phyloP scores from a whole-genome alignment of 768 basidiomycete genomes.

The Boletellus sp. region DNA sequence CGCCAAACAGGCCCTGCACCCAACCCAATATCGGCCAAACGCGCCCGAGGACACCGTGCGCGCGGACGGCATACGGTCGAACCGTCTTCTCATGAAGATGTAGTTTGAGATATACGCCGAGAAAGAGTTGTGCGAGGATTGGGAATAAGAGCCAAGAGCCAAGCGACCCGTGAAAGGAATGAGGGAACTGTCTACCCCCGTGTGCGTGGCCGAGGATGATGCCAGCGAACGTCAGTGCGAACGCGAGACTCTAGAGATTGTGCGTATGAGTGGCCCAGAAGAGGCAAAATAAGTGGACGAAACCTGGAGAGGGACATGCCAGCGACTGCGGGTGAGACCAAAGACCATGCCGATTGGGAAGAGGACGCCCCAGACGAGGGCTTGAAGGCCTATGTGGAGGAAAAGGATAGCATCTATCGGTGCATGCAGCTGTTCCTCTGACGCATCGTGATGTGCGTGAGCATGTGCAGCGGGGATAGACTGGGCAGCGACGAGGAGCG shows the following conservation, averaged over 20 bases:
- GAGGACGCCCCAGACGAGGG: constrained; percentile 75
- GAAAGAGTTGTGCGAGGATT: constrained; percentile 57
- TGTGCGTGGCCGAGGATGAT: constrained; percentile 87
- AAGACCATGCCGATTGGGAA: constrained; percentile 85
- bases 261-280: not conserved
- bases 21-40: constrained; percentile 82
- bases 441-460: constrained; percentile 58
- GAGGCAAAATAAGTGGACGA: not conserved
- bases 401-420: constrained; percentile 77
- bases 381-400: constrained; percentile 81
- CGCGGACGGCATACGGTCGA: constrained; percentile 65
- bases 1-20: constrained; percentile 87
- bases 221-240: constrained; percentile 67
- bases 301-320: constrained; percentile 87
- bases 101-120: constrained; percentile 89
- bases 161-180: constrained; percentile 70
- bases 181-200: constrained; percentile 70
- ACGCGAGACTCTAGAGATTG: constrained; percentile 53
- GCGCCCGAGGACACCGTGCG: constrained; percentile 81
- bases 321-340: constrained; percentile 72
- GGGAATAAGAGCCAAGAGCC: constrained; percentile 52
- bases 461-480: constrained; percentile 28
- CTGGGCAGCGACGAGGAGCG: constrained; percentile 9
- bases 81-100: constrained; percentile 79
- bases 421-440: constrained; percentile 58